These are phyloP conservation scores for Xylaria multiplex DNA, from an alignment of 2,329 filamentous ascomycete genomes.

Conservation along the genomic window DNA sequence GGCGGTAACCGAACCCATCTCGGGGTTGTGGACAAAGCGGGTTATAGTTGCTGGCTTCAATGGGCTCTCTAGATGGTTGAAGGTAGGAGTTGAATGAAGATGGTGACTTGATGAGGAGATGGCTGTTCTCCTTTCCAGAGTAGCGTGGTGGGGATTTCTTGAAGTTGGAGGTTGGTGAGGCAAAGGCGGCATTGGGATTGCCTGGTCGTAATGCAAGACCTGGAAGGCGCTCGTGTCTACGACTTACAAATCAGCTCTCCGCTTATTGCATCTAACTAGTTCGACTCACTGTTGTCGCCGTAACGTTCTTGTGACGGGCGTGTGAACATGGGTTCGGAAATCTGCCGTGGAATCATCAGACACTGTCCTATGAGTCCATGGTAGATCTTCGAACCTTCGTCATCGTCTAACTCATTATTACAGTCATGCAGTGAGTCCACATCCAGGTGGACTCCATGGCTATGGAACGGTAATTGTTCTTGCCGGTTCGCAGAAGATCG, in stretches of 20 bases:
- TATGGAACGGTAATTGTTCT: conserved; percentile 41
- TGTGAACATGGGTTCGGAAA: conserved; percentile 38
- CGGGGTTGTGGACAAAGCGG: conserved; percentile 49
- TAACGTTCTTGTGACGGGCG: conserved; percentile 32
- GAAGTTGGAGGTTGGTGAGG: conserved; percentile 43
- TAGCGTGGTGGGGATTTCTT: conserved; percentile 44
- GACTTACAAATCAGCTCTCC: conserved; percentile 40
- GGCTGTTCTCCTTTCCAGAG: conserved; percentile 49
- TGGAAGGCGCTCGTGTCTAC: conserved; percentile 51
- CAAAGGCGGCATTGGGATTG: conserved; percentile 52
- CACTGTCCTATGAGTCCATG: conserved; percentile 30
- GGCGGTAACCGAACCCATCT: conserved; percentile 45
- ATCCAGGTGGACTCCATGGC: conserved; percentile 41
- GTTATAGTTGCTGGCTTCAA: conserved; percentile 46
- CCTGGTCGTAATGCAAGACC: conserved; percentile 51
- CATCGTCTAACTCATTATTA: conserved; percentile 31
- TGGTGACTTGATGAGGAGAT: conserved; percentile 41
- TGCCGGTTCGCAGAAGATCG: conserved; percentile 38
- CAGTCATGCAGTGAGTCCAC: conserved; percentile 35
- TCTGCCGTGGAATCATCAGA: conserved; percentile 35
- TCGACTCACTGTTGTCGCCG: conserved; percentile 43
- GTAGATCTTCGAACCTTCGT: conserved; percentile 44
- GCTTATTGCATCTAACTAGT: conserved; percentile 32
- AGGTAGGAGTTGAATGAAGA: conserved; percentile 46
- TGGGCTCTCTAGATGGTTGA: conserved; percentile 40